Evolutionary conservation across 805 yeast genomes (phyloP).

Genomic region (Wickerhamomyces ciferrii): DNA sequence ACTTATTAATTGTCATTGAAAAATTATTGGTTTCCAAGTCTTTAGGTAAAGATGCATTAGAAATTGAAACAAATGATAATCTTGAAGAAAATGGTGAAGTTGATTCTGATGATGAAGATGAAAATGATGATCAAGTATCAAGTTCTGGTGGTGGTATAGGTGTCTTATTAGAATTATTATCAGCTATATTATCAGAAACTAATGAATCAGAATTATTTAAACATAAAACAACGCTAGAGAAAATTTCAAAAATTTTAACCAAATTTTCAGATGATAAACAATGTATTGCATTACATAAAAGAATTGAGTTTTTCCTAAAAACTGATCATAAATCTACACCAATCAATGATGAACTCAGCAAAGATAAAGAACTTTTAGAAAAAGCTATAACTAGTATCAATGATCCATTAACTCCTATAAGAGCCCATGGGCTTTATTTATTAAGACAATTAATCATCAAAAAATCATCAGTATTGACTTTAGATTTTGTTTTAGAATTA

Average conservation of each 20-base stretch:
- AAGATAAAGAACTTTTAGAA: conserved; percentile 37
- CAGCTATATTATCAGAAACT: conserved; percentile 30
- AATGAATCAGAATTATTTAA: conserved; percentile 10
- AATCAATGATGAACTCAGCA: conserved; percentile 5
- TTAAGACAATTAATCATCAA: conserved; percentile 49
- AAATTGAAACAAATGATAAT: conserved; percentile 5
- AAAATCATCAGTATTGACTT: conserved; percentile 43
- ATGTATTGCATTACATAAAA: conserved; percentile 7
- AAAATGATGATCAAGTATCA: conserved; percentile 11
- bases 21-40: conserved; percentile 28
- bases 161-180: conserved; percentile 32
- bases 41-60: background rate
- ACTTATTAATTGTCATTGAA: conserved; percentile 45
- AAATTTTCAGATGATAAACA: conserved; percentile 8
- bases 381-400: conserved; percentile 63
- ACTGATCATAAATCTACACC: conserved; percentile 2
- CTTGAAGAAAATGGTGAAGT: conserved; percentile 19
- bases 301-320: conserved; percentile 14
- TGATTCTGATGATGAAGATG: conserved; percentile 35
- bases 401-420: conserved; percentile 77
- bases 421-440: conserved; percentile 78
- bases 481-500: conserved; percentile 52
- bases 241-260: conserved; percentile 23
- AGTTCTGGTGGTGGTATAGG: conserved; percentile 23
- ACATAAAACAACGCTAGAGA: conserved; percentile 19